phyloP scores from a whole-genome alignment of 2,329 filamentous ascomycete species.

The Cladorrhinum sp. region DNA sequence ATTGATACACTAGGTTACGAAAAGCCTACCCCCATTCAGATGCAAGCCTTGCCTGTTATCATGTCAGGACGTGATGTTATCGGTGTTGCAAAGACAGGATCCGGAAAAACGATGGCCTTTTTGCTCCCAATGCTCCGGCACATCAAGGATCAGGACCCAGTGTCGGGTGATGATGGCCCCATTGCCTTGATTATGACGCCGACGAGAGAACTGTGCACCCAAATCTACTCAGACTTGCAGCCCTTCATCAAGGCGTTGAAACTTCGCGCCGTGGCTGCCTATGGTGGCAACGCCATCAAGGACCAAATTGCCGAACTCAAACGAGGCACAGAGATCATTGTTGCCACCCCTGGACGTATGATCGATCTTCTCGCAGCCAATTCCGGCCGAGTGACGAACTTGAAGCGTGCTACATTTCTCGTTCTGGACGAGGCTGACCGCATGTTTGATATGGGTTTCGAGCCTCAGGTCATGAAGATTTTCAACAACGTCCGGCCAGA shows the following conservation, averaged over 20 bases:
- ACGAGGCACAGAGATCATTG: slow-evolving; percentile 89
- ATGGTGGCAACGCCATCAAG: slow-evolving; percentile 92
- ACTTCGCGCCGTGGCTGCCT: slow-evolving; percentile 85
- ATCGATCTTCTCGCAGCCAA: slow-evolving; percentile 95
- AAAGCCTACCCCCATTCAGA: slow-evolving; percentile 88
- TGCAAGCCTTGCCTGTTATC: slow-evolving; percentile 89
- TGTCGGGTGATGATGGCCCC: slow-evolving; percentile 82
- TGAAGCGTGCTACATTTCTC: slow-evolving; percentile 85
- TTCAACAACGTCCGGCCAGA: slow-evolving; percentile 88
- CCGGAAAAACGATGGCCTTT: slow-evolving; percentile 95
- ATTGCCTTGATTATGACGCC: slow-evolving; percentile 89
- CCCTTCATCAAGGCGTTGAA: slow-evolving; percentile 86
- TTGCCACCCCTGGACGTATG: slow-evolving; percentile 91
- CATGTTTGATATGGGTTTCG: slow-evolving; percentile 99
- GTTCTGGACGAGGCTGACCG: slow-evolving; percentile 96
- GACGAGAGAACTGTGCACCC: slow-evolving; percentile 86
- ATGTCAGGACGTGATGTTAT: slow-evolving; percentile 97
- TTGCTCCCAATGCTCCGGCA: slow-evolving; percentile 96
- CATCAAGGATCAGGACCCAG: slow-evolving; percentile 84
- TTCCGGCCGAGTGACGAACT: slow-evolving; percentile 87
- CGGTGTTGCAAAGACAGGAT: slow-evolving; percentile 95
- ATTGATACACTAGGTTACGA: slow-evolving; percentile 80
- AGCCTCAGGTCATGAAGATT: slow-evolving; percentile 97
- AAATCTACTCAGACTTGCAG: slow-evolving; percentile 93
- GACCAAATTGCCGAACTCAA: slow-evolving; percentile 97